phyloP scores from a whole-genome alignment of 805 yeast species.

The Teunomyces lycoperdinae region DNA sequence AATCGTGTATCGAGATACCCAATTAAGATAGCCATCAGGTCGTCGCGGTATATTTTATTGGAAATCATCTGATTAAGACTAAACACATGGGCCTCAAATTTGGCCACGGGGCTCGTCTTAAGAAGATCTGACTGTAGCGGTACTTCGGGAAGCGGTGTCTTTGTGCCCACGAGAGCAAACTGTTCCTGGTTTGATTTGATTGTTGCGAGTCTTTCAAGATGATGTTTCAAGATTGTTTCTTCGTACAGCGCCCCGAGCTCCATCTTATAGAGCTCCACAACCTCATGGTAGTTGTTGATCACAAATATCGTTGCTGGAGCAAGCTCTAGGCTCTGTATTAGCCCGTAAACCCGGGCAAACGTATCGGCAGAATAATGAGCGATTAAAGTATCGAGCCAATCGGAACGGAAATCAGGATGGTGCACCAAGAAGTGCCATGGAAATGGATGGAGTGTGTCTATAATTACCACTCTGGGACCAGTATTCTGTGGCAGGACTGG shows the following conservation, averaged over 20 bases:
- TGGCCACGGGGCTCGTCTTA: constrained; percentile 26
- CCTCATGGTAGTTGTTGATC: constrained; percentile 33
- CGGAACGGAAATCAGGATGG: constrained; percentile 17
- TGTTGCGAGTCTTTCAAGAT: constrained; percentile 23
- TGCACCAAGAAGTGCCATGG: constrained; percentile 22
- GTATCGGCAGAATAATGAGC: constrained; percentile 19
- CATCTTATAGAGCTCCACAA: constrained; percentile 31
- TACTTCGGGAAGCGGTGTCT: constrained; percentile 22
- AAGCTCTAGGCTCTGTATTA: constrained; percentile 12
- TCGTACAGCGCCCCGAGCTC: constrained; percentile 34
- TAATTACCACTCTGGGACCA: constrained; percentile 20
- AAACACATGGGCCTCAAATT: constrained; percentile 30
- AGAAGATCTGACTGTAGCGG: constrained; percentile 29
- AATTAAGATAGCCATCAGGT: constrained; percentile 25
- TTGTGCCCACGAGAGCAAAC: constrained; percentile 20
- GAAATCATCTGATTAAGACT: constrained; percentile 25
- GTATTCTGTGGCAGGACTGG: neutral
- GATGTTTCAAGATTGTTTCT: constrained; percentile 30
- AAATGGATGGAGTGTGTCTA: constrained; percentile 31
- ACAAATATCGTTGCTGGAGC: constrained; percentile 19
- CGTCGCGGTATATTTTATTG: constrained; percentile 17
- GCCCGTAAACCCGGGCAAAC: constrained; percentile 24
- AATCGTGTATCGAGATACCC: constrained; percentile 33
- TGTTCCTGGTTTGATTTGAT: constrained; percentile 19
- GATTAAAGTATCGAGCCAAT: constrained; percentile 19